A percentile compares a stretch with the other conserved stretches of the same genome.
These are phyloP conservation scores for Penicillium griseofulvum DNA, from an alignment of 2,329 filamentous ascomycete genomes.

Conservation along the genomic window DNA sequence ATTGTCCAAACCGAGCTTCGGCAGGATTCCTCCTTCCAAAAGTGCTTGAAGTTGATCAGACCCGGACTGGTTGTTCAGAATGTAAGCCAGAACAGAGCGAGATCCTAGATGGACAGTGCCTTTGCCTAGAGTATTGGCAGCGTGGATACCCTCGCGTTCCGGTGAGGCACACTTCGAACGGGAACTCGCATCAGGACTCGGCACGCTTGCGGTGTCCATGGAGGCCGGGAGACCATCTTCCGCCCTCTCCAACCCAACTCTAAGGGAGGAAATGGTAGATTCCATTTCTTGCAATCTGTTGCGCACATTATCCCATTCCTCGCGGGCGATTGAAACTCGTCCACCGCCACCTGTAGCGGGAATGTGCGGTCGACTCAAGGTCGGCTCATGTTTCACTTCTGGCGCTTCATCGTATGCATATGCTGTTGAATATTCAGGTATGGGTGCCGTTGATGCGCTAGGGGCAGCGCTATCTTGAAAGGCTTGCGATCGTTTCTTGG, in stretches of 20 bases:
- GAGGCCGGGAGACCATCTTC: slow-evolving; percentile 31
- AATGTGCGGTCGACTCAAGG: slow-evolving; percentile 13
- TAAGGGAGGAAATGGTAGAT: slow-evolving; percentile 39
- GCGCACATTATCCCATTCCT: slow-evolving; percentile 46
- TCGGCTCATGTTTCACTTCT: slow-evolving; percentile 27
- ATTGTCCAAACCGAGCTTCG: slow-evolving; percentile 62
- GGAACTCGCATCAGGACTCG: slow-evolving; percentile 31
- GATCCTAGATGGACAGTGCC: slow-evolving; percentile 62
- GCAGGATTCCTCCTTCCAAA: slow-evolving; percentile 60
- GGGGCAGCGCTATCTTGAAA: slow-evolving; percentile 24
- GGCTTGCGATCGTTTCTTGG: slow-evolving; percentile 42
- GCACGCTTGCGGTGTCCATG: slow-evolving; percentile 31
- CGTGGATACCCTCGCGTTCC: slow-evolving; percentile 58
- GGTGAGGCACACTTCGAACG: slow-evolving; percentile 36
- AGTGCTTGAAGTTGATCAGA: slow-evolving; percentile 53
- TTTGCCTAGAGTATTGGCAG: slow-evolving; percentile 58
- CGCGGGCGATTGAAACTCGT: slow-evolving; percentile 41
- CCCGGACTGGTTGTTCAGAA: slow-evolving; percentile 54
- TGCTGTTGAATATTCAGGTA: slow-evolving; percentile 7
- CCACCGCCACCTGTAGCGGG: slow-evolving; percentile 17
- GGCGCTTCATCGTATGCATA: slow-evolving; percentile 21
- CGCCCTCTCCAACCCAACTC: slow-evolving; percentile 39
- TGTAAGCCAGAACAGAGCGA: slow-evolving; percentile 60
- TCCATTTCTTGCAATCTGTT: slow-evolving; percentile 45
- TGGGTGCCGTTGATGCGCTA: slow-evolving; percentile 8